Base-by-base conservation (phyloP, 257 asterid genomes). In the Thymus quinquecostatus region DNA sequence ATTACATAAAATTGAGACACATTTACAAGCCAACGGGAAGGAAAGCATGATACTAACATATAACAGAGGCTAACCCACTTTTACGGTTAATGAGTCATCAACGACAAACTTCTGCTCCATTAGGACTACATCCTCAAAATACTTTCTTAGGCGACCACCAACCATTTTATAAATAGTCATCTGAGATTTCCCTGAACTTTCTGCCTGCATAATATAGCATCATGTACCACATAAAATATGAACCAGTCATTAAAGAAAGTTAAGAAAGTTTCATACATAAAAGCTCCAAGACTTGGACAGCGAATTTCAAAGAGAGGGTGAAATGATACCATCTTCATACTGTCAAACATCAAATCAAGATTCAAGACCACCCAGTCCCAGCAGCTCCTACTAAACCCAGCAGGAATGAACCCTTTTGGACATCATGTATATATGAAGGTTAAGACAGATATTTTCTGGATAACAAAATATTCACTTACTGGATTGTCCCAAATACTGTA, bases 91-190 rank as follows among this genome's bases (percentile, higher is more conserved):
- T 9, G 90, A 30, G 77, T 94, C 98, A 66, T 94, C 80, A 59
- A 92, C 86, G 34, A 95, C 76, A 79, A 95, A 92, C 71, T 95
- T 92, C 84, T 95, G 99, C 87, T 95, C 98, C 96, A 95, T 77
- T 66, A 92, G 85, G 67, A 88, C 99, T 74, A 91, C 98, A 79
- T 95, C 99, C 83, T 92, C 99, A 48, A 66, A 95, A 75, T 92
- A 95, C 82, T 92, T 95, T 77, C 97, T 84, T 70, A 95, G 72
- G 65, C 96, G 92, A 10, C 98, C 99, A 83, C 92, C 99, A 38
- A 95, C 92, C 92, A 92, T 95, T 82, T 87, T 89, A 78, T 95
- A 96, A 60, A 88, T 79, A 36, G 98, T 93, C 89, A 83, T 81
- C 85, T 87, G 89, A 67, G 97, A 76, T 88, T 92, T 95, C 72